A percentile compares a stretch with the other conserved stretches of the same genome.
These are phyloP conservation scores for Globisporangium heterothallicum DNA, from an alignment of 352 stramenopile species.

Conservation along the genomic window DNA sequence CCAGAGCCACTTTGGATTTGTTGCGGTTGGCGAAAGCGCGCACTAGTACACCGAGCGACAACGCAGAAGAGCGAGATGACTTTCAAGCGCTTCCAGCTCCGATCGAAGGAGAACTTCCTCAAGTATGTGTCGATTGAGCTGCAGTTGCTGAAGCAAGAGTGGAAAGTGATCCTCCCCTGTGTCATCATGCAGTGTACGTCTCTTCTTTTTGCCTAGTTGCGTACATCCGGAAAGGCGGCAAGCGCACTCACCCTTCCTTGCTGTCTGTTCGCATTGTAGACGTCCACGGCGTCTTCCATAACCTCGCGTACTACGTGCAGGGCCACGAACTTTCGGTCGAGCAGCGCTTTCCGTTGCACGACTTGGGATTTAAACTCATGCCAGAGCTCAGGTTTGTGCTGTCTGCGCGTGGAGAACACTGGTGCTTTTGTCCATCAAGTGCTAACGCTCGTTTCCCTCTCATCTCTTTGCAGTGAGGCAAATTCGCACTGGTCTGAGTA, in stretches of 20 bases:
- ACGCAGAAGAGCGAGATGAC: constrained; percentile 5
- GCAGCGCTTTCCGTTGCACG: constrained; percentile 72
- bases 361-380: constrained; percentile 75
- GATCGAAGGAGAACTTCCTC: constrained; percentile 46
- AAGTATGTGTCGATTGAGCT: constrained; percentile 66
- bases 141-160: constrained; percentile 52
- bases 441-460: too few relatives aligned
- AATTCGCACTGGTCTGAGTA: constrained; percentile 57
- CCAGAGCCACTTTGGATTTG: too few relatives aligned
- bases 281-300: constrained; percentile 79
- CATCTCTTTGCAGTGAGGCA: constrained; percentile 21
- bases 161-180: constrained; percentile 70
- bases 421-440: too few relatives aligned
- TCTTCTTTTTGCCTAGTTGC: too few relatives aligned
- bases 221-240: too few relatives aligned
- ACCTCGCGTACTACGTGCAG: constrained; percentile 84
- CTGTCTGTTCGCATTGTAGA: constrained; percentile 24
- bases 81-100: constrained; percentile 42
- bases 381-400: constrained; percentile 44
- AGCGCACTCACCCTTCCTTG: background rate
- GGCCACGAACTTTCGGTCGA: constrained; percentile 47
- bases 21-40: too few relatives aligned
- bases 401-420: background rate
- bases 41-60: constrained; percentile 7
- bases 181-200: constrained; percentile 78